Evolutionary conservation across 768 basidiomycete genomes (phyloP).

Genomic region (Pulveroboletus sp.): DNA sequence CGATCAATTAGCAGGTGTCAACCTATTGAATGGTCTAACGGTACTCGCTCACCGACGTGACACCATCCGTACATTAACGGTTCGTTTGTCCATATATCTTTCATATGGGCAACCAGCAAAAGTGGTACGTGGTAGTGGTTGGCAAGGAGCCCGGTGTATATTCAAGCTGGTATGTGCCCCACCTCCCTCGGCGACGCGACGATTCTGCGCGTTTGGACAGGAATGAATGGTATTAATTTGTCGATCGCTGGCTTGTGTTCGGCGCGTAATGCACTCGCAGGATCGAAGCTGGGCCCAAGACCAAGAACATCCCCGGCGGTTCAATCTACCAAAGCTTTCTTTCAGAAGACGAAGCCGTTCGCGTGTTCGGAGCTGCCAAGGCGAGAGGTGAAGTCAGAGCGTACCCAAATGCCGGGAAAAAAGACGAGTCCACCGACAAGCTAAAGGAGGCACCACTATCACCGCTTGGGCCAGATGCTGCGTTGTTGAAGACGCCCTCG

Average conservation of each 20-base stretch:
- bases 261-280: conserved; percentile 27
- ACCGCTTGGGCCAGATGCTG: conserved; percentile 12
- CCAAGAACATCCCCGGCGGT: conserved; percentile 39
- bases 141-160: conserved; percentile 30
- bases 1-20: conserved; percentile 6
- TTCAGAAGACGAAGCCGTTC: conserved; percentile 39
- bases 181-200: conserved; percentile 3
- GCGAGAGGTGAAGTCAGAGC: conserved; percentile 27
- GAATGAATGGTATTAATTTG: conserved; percentile 27
- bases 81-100: not conserved
- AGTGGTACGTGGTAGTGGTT: conserved; percentile 27
- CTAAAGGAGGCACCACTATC: conserved; percentile 11
- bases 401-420: conserved; percentile 2
- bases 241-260: conserved; percentile 5
- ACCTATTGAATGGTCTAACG: conserved; percentile 14
- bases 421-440: not conserved
- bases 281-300: conserved; percentile 42
- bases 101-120: conserved; percentile 17
- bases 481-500: conserved; percentile 16
- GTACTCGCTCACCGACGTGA: conserved; percentile 1
- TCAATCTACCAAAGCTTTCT: conserved; percentile 41
- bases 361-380: conserved; percentile 27
- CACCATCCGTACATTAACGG: not conserved
- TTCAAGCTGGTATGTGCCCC: conserved; percentile 20
- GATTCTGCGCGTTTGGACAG: conserved; percentile 6